Percentiles rank a stretch among this genome's conserved stretches.
phyloP scores from a whole-genome alignment of 768 basidiomycete genomes.

The Dendrothele bispora region DNA sequence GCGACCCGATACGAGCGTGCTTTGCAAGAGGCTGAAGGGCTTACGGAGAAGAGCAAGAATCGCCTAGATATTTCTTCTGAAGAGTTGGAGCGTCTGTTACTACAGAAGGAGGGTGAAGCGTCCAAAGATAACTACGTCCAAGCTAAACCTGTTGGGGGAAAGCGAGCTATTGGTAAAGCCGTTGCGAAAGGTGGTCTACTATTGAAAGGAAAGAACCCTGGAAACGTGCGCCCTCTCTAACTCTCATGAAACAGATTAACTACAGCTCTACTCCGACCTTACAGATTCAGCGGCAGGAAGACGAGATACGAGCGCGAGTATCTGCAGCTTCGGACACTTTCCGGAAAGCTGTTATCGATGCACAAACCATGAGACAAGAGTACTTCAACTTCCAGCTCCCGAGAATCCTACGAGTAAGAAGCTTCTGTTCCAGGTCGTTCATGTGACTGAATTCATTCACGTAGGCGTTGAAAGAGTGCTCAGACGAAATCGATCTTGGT shows the following conservation, averaged over 20 bases:
- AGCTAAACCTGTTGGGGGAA: conserved; percentile 60
- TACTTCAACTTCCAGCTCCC: conserved; percentile 98
- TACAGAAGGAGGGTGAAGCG: conserved; percentile 95
- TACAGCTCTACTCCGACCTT: conserved; percentile 6
- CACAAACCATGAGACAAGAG: conserved; percentile 89
- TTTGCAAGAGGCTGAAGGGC: conserved; percentile 81
- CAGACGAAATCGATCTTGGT: conserved; percentile 96
- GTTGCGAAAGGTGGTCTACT: conserved; percentile 88
- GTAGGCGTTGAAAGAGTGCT: conserved; percentile 89
- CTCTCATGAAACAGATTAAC: conserved; percentile 9
- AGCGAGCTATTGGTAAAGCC: conserved; percentile 86
- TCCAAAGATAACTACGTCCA: conserved; percentile 79
- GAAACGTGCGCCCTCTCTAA: conserved; percentile 53
- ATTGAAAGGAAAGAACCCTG: conserved; percentile 91
- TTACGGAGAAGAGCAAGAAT: conserved; percentile 86
- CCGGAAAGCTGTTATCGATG: conserved; percentile 86
- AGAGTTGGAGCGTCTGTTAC: conserved; percentile 87
- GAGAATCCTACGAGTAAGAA: conserved; percentile 81
- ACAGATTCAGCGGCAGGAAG: conserved; percentile 90
- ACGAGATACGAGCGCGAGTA: conserved; percentile 86
- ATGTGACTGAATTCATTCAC: conserved; percentile 4
- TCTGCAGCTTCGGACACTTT: conserved; percentile 86
- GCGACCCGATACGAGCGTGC: conserved; percentile 85
- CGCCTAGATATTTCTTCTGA: conserved; percentile 89
- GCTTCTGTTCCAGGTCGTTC: neutral